Conservation (phyloP, 2,329 filamentous ascomycete genomes). For the Fusarium metavorans region DNA sequence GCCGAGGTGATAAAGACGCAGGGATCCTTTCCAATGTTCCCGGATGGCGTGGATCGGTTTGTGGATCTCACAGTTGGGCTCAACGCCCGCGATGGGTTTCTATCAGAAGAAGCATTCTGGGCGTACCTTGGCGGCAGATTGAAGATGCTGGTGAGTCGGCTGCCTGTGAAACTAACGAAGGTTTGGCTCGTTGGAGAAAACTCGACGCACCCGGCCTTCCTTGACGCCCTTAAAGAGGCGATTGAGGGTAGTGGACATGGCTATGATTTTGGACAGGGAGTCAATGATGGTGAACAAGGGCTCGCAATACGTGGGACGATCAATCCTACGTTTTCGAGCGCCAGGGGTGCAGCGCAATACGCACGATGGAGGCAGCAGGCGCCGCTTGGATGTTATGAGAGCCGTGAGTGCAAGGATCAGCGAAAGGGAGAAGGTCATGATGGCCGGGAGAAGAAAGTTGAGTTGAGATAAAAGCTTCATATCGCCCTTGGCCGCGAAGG, state of each 20-base stretch:
- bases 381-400: background rate
- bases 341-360: background rate
- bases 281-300: no score
- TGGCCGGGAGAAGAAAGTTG: background rate
- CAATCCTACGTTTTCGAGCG: background rate
- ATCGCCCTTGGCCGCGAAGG: no score
- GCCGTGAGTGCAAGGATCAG: background rate
- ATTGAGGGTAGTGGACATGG: background rate
- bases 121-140: background rate
- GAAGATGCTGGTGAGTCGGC: background rate
- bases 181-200: slow-evolving; percentile 16
- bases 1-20: no score
- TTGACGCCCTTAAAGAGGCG: background rate
- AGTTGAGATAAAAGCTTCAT: background rate
- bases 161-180: background rate
- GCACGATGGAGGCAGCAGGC: background rate
- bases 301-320: background rate
- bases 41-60: background rate
- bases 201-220: slow-evolving; percentile 11
- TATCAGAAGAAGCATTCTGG: background rate
- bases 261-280: no score
- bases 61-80: background rate
- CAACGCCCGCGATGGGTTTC: background rate
- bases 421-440: background rate
- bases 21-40: background rate